These are phyloP conservation scores for Colletotrichum chrysophilum DNA, from an alignment of 2,329 filamentous ascomycete genomes.

Conservation along the genomic window DNA sequence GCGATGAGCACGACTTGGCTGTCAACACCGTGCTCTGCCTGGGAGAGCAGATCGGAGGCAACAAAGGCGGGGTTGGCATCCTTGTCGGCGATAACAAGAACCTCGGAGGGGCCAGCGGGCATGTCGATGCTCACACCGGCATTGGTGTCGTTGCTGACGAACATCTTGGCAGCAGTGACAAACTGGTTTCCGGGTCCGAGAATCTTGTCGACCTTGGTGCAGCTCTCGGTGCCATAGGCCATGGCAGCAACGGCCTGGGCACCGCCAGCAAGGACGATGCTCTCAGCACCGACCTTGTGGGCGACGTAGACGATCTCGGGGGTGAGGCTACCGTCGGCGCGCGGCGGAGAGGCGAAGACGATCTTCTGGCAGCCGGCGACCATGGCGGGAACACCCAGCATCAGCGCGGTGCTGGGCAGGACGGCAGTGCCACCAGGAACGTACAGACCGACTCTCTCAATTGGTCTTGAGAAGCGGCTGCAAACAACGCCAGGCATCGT, in stretches of 20 bases:
- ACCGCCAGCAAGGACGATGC: slow-evolving; percentile 93
- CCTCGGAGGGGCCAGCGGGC: slow-evolving; percentile 95
- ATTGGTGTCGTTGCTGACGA: slow-evolving; percentile 95
- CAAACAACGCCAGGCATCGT: slow-evolving; percentile 98
- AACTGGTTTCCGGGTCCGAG: slow-evolving; percentile 98
- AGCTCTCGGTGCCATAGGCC: slow-evolving; percentile 94
- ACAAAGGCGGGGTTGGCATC: slow-evolving; percentile 92
- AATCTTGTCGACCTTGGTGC: slow-evolving; percentile 98
- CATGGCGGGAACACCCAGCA: slow-evolving; percentile 97
- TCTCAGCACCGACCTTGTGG: slow-evolving; percentile 94
- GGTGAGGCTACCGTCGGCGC: slow-evolving; percentile 86
- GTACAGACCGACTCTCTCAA: slow-evolving; percentile 95
- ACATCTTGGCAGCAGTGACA: slow-evolving; percentile 98
- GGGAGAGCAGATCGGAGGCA: slow-evolving; percentile 90
- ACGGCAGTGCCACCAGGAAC: slow-evolving; percentile 96
- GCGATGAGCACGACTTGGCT: slow-evolving; percentile 94
- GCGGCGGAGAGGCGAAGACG: slow-evolving; percentile 88
- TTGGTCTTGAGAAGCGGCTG: slow-evolving; percentile 89
- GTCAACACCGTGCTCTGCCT: slow-evolving; percentile 96
- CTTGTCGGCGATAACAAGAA: slow-evolving; percentile 92
- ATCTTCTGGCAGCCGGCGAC: slow-evolving; percentile 97
- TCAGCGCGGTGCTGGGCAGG: slow-evolving; percentile 94
- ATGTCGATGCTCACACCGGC: slow-evolving; percentile 97
- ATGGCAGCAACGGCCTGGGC: slow-evolving; percentile 95
- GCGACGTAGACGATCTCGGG: slow-evolving; percentile 98